phyloP scores from a whole-genome alignment of 2,329 filamentous ascomycete genomes.

The Sporothrix inflata region DNA sequence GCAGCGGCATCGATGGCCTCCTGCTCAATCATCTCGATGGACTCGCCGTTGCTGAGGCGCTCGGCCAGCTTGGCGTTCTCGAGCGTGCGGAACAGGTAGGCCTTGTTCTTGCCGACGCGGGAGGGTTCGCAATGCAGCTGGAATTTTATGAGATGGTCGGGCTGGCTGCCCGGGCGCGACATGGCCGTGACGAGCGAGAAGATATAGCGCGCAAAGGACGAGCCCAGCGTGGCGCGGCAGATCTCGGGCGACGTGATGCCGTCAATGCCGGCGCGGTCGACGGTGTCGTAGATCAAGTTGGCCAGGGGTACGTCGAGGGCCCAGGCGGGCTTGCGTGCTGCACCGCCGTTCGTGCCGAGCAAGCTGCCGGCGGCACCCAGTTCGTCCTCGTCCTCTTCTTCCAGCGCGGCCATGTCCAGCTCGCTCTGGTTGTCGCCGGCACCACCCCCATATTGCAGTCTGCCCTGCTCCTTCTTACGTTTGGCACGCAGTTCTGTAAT shows the following conservation, averaged over 20 bases:
- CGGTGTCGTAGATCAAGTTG: constrained; percentile 43
- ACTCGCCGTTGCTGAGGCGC: constrained; percentile 7
- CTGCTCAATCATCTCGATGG: not conserved
- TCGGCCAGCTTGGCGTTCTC: constrained; percentile 17
- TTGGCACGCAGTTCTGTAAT: constrained; percentile 31
- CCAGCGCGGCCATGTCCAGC: constrained; percentile 27
- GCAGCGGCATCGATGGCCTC: not conserved
- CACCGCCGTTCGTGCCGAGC: not conserved
- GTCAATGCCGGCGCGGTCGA: constrained; percentile 39
- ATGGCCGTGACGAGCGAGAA: constrained; percentile 41
- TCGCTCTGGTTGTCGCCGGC: constrained; percentile 26
- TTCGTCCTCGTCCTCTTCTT: constrained; percentile 29
- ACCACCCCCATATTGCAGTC: not conserved
- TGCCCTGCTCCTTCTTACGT: constrained; percentile 24
- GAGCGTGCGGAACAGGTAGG: constrained; percentile 44
- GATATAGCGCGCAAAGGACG: constrained; percentile 44
- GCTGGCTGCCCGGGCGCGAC: constrained; percentile 44
- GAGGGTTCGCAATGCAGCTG: constrained; percentile 45
- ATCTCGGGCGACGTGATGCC: constrained; percentile 45
- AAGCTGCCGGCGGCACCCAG: not conserved
- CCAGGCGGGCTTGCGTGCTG: constrained; percentile 34
- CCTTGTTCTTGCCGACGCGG: constrained; percentile 47
- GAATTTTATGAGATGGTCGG: constrained; percentile 46
- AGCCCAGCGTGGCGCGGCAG: constrained; percentile 43
- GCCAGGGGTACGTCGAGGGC: constrained; percentile 43